Base-by-base conservation (phyloP, 331 rosid genomes). In the Telfairia occidentalis region DNA sequence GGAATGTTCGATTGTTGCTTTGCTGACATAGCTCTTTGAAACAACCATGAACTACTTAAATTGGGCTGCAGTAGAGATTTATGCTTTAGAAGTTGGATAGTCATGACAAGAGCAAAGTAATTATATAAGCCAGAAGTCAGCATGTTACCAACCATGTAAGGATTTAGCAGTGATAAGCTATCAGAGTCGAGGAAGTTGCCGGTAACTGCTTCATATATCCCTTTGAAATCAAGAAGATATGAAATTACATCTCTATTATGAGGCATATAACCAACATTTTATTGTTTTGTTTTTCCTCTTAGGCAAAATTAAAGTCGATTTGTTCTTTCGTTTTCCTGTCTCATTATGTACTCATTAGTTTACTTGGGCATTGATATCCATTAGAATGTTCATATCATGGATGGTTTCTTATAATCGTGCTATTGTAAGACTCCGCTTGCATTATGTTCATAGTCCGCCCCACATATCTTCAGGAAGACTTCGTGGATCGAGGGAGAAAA, bases 11-110 rank as follows among this genome's bases (percentile, higher is more conserved):
- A 78, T 49, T 76, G 83, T 80, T 82, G 81, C 79, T 88, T 91
- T 45, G 96, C 98, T 32, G 97, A 91, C 98, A 94, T 94, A 79
- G 97, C 98, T 84, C 92, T 94, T 90, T 94, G 98, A 83, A 94
- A 94, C 85, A 94, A 82, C 98, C 98, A 94, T 50, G 98, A 90
- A 83, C 97, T 80, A 75, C 97, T 91, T 83, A 91, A 85, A 80
- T 91, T 94, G 53, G 98, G 98, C 97, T 94, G 92, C 83, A 82
- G 66, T 55, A 75, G 30, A 64, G 52, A 79, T 77, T 75, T 24
- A 7, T 30, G 15, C 76, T 71, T 81, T 76, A 76, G 78, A 48
- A 60, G 71, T 80, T 78, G 43, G 24, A 59, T 37, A 46, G 21
- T 75, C n/a, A 58, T 77, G 60, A 18, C 40, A 73, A 59, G 77